A percentile compares a stretch with the other conserved stretches of the same genome.
These are phyloP conservation scores for Puccinia horiana DNA, from an alignment of 1,284 basidiomycete species.

Conservation along the genomic window DNA sequence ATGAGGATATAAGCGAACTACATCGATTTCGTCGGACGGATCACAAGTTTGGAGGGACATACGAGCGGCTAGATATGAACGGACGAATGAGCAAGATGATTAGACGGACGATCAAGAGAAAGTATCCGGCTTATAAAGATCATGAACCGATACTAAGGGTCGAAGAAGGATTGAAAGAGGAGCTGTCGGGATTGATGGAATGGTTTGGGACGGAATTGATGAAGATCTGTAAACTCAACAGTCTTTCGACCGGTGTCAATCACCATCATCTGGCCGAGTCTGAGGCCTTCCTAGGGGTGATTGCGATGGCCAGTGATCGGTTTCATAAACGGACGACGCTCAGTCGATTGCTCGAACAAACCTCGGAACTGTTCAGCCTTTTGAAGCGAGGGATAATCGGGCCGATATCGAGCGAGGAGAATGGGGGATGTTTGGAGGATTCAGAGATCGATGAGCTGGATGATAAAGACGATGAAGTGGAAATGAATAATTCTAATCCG, in stretches of 20 bases:
- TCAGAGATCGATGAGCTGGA: not conserved
- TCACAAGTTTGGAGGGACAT: not conserved
- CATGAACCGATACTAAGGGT: not conserved
- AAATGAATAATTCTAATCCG: not conserved
- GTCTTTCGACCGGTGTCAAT: not conserved
- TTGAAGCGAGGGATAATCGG: not conserved
- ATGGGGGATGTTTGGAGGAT: too few relatives aligned
- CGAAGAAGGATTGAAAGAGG: not conserved
- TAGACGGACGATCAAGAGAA: not conserved
- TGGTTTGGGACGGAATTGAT: slow-evolving; percentile 24
- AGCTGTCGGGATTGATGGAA: not conserved
- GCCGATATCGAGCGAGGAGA: not conserved
- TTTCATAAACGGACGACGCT: slow-evolving; percentile 18
- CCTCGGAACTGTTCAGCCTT: not conserved
- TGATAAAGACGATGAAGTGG: not conserved
- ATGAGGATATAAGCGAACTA: not conserved
- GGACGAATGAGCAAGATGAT: not conserved
- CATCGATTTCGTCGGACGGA: not conserved
- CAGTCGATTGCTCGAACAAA: slow-evolving; percentile 11
- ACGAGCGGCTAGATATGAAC: not conserved
- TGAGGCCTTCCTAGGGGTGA: slow-evolving; percentile 39
- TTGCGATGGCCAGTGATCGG: slow-evolving; percentile 4
- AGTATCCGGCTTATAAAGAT: not conserved
- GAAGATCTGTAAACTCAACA: slow-evolving; percentile 42
- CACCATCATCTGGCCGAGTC: slow-evolving; percentile 34